Percentiles rank a stretch among this genome's conserved stretches.
Evolutionary conservation across 202 grass and related monocot genomes (phyloP).

Genomic region (Bolboschoenoplectus hybrid): DNA sequence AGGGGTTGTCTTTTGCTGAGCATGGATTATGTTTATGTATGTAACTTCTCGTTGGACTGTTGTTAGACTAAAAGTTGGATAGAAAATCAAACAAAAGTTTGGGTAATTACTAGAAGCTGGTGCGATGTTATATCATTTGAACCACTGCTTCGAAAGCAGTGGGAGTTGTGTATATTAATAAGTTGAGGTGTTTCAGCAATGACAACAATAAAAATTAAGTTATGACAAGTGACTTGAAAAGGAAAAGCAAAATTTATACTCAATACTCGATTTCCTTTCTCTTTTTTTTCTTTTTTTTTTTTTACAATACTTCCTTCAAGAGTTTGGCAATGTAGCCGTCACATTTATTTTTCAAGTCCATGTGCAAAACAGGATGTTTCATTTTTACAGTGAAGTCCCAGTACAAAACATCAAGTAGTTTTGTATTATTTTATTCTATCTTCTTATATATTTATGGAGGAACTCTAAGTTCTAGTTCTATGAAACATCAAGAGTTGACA

Average conservation of each 20-base stretch:
- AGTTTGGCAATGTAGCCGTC: not conserved
- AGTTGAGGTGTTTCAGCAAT: slow-evolving; percentile 9
- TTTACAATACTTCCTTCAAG: not conserved
- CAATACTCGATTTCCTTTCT: not conserved
- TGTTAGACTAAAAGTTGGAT: slow-evolving; percentile 22
- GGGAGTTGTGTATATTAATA: slow-evolving; percentile 13
- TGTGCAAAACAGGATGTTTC: not conserved
- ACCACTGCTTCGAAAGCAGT: not conserved
- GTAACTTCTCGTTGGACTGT: not conserved
- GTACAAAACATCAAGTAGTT: not conserved
- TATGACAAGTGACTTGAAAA: not conserved
- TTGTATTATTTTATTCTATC: not conserved
- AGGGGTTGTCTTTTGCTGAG: not conserved
- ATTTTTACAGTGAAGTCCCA: not conserved
- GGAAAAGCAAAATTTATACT: not conserved
- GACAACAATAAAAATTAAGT: not conserved
- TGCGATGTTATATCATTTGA: not conserved
- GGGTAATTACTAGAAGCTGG: not conserved
- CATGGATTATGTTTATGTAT: not conserved
- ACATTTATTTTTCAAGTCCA: not conserved
- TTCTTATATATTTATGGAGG: not conserved
- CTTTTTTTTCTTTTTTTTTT: not conserved
- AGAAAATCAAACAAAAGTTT: slow-evolving; percentile 11
- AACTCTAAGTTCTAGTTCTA: not conserved
- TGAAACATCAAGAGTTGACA: not conserved